Evolutionary conservation across 441 rosid species (phyloP), one percentile per base, ranked within the genome.

Genomic region (Adansonia grandidieri): DNA sequence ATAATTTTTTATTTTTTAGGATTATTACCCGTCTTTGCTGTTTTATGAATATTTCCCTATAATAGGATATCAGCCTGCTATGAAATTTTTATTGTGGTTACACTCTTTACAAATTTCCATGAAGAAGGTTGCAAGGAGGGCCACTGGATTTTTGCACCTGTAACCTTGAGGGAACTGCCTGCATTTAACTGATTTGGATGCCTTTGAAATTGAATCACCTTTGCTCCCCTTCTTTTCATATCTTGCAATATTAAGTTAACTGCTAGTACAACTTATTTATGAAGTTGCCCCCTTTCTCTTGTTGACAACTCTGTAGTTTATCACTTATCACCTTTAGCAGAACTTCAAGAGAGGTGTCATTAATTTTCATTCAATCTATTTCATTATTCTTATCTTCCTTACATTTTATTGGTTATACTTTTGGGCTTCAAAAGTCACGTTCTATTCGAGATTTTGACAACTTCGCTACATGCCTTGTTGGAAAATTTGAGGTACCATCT

Each of bases 401-500:
- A 70, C n/a, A 42, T 50, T 85, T 60, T 28, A 5, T 47, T 61
- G 50, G 14, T 76, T 80, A 50, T 78, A 66, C 47, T 77, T 19
- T 63, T 80, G 65, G 78, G 51, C 74, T 81, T 84, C 77, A 57
- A 56, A 77, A 95, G 99, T 91, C 99, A 74, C 90, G 93, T 66
- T 92, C 97, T 42, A 84, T 95, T 78, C 83, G 98, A 82, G 99
- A 95, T 79, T 92, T 89, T 73, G 97, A 95, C 88, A 82, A 84
- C 75, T 77, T 86, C 11, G 99, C 98, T 32, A 93, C 98, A 19
- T 89, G 98, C 88, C 87, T 73, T 48, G 91, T 89, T 10, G 96
- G 90, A 61, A 90, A 93, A 82, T 95, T 87, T 71, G 97, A 95
- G 99, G 98, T 90, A 89, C 54, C 50, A 11, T 71, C 4, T 77